These are phyloP conservation scores for Cordyceps cateniannulata DNA, from an alignment of 2,329 filamentous ascomycete genomes.

Conservation along the genomic window DNA sequence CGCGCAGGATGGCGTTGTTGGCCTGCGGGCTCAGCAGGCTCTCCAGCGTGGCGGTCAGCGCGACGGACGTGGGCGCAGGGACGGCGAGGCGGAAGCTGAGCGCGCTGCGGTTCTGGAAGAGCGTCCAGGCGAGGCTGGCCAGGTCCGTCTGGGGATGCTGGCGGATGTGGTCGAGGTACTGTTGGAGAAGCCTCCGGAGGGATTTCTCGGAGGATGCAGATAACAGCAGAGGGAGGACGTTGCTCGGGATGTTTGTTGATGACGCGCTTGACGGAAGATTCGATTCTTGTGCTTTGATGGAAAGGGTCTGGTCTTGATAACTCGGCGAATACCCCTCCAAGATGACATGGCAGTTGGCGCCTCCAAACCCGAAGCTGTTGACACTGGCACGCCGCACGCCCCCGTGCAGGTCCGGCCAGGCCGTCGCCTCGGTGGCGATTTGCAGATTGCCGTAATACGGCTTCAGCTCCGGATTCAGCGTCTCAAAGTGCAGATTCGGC, in stretches of 20 bases:
- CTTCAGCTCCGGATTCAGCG: slow-evolving; percentile 17
- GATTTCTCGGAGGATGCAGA: slow-evolving; percentile 14
- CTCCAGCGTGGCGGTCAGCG: not conserved
- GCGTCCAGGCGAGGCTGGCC: not conserved
- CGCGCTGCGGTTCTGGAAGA: not conserved
- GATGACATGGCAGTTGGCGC: slow-evolving; percentile 21
- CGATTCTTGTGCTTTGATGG: not conserved
- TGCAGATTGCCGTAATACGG: slow-evolving; percentile 17
- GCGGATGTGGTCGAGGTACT: not conserved
- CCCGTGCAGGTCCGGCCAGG: slow-evolving; percentile 16
- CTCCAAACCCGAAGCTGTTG: slow-evolving; percentile 24
- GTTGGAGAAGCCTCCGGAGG: not conserved
- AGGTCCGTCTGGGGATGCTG: not conserved
- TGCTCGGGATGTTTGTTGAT: not conserved
- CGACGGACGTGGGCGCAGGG: not conserved
- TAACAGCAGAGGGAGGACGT: slow-evolving; percentile 17
- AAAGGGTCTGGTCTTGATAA: not conserved
- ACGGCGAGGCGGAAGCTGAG: not conserved
- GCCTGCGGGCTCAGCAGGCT: not conserved
- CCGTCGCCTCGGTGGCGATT: slow-evolving; percentile 7
- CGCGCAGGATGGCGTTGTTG: not conserved
- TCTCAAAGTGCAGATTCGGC: slow-evolving; percentile 20
- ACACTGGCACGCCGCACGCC: slow-evolving; percentile 15
- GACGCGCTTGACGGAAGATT: too few species aligned
- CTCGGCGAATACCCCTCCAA: slow-evolving; percentile 15